Evolutionary conservation across 2,329 filamentous ascomycete genomes (phyloP), one percentile per base, ranked within the genome.

Genomic region (Cryphonectria carpinicola): DNA sequence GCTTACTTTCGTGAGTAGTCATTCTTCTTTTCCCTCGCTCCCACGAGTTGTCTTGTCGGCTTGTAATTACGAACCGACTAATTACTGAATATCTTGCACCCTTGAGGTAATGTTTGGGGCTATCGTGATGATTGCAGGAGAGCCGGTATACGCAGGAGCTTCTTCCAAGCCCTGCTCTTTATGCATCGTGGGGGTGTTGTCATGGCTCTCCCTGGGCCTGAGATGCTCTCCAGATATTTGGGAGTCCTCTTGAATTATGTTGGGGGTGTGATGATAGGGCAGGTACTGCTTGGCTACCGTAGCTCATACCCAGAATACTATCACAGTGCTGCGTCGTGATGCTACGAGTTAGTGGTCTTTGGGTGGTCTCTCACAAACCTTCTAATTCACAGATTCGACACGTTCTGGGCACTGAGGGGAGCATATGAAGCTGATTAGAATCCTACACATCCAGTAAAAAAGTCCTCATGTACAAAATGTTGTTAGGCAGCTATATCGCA

Each of bases 121-220:
- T 71, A 71, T 28, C 71, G 71, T 17, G 68, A 72, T 22, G 71
- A 72, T 52, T 68, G 68, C 61, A 61, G 37, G 10, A 70, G 37
- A 28, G 68, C 65, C 14, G 71, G 68, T 19, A 41, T 68, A 35
- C 35, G 65, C 37, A 64, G 61, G 62, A 72, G 71, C 17, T 22
- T 66, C 35, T 70, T 68, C 60, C 71, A 71, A 52, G 13, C 61
- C 11, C 28, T 71, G 46, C 58, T 68, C 32, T 72, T 72, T 66
- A 72, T 70, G 68, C 69, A 70, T 17, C 60, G 43, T n/a, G 71
- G 68, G 14, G 71, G 71, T n/a, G 60, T 72, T 6, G 65, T 66
- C 19, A 67, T 68, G 68, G 65, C 54, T 37, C n/a, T 71, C 1
- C 68, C 71, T 22, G 65, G 71, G 6, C 68, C 68, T 4, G 65